Base-by-base conservation (phyloP, 139 green algal genomes). In the Micractinium conductrix region DNA sequence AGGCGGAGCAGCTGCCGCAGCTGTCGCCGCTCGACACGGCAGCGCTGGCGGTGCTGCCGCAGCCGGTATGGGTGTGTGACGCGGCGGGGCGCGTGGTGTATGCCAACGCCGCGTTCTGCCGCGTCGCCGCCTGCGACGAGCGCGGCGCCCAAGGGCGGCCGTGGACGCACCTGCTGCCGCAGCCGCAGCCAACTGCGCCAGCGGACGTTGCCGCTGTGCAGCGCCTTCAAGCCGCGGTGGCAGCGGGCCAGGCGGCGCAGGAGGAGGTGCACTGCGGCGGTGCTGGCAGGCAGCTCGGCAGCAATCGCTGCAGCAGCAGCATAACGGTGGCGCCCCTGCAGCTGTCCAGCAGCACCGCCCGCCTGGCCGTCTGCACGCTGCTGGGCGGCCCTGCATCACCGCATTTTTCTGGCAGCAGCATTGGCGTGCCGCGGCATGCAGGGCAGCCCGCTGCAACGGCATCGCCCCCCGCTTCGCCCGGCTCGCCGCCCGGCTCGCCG, bases 101-200 rank as follows among this genome's bases (percentile, higher is more conserved):
- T 48, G 76, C 67, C 65, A 88, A 88, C 76, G 50, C 60, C 19
- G 76, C 75, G 53, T 88, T 81, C 55, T 71, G 38, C 38, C 37
- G 8, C 24, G 68, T 88, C 26, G 81, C 78, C 8, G 84, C 63
- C 40, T 88, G 65, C 67, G 10, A 4, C 30, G 44, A 71, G 22
- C 40, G 62, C 35, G 68, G 44, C 8, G 65, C 68, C 0, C 21
- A 53, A 2, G 75, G 84, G 17, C 50, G 22, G 30, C 48, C 48
- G 17, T 88, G 84, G 84, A 72, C 76, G 55, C 55, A 83, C 35
- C 72, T 88, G 35, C 76, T 88, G 28, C 40, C 58, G 84, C 74
- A 43, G 40, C 50, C 37, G 19, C n/a, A n/a, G 22, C 43, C 50
- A n/a, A n/a, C n/a, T n/a, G n/a, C n/a, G 30, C 35, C 35, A 3